phyloP scores from a whole-genome alignment of 495 filamentous ascomycete genomes.

The Neurospora sp. region DNA sequence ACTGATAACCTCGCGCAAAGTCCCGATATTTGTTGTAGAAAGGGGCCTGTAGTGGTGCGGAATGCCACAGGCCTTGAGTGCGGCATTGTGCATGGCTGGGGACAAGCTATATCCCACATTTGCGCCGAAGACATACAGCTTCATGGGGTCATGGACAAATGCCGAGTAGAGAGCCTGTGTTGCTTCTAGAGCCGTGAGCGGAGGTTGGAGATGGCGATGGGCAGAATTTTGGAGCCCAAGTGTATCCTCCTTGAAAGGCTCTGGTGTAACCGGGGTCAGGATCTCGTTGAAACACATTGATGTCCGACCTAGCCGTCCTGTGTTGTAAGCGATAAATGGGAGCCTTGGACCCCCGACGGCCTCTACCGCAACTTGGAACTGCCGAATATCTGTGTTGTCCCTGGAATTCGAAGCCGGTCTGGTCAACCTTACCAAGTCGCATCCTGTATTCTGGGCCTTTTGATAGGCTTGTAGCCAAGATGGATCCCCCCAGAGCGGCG shows the following conservation, averaged over 20 bases:
- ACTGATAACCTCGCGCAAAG: conserved; percentile 48
- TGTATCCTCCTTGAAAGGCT: conserved; percentile 29
- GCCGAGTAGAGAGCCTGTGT: conserved; percentile 43
- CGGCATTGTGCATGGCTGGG: conserved; percentile 67
- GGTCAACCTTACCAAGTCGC: conserved; percentile 53
- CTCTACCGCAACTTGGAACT: conserved; percentile 36
- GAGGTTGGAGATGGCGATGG: conserved; percentile 12
- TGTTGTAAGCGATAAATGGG: conserved; percentile 58
- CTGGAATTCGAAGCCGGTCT: conserved; percentile 40
- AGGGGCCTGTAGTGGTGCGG: conserved; percentile 53
- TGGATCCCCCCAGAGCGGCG: conserved; percentile 47
- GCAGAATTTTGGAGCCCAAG: conserved; percentile 7
- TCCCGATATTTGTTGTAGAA: conserved; percentile 48
- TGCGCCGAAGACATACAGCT: conserved; percentile 62
- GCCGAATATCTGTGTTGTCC: conserved; percentile 49
- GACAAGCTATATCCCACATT: conserved; percentile 62
- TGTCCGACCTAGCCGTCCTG: conserved; percentile 49
- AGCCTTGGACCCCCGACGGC: conserved; percentile 34
- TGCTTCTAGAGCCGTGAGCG: conserved; percentile 50
- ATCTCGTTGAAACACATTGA: conserved; percentile 60
- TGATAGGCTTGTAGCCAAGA: conserved; percentile 42
- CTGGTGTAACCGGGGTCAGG: conserved; percentile 54
- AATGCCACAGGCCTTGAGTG: conserved; percentile 55
- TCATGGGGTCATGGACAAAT: conserved; percentile 47
- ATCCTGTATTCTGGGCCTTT: conserved; percentile 47